A percentile compares a stretch with the other conserved stretches of the same genome.
These are phyloP conservation scores for Sporothrix variecibatus DNA, from an alignment of 2,329 filamentous ascomycete genomes.

Conservation along the genomic window DNA sequence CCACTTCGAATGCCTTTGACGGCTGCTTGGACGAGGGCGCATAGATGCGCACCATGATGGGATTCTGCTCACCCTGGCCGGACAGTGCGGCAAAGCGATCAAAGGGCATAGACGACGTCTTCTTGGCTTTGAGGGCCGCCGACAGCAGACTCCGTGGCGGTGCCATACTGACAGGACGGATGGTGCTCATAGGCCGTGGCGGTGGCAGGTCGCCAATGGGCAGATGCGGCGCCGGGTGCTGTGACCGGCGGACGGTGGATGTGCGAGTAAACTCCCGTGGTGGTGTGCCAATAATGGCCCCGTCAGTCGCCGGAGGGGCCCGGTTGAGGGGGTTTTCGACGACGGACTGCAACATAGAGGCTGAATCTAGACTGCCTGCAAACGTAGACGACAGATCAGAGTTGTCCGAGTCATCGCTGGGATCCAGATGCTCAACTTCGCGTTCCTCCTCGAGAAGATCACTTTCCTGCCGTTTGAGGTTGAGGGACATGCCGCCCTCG, in stretches of 20 bases:
- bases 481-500: not conserved
- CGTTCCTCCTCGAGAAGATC: slow-evolving; percentile 49
- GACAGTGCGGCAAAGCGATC: slow-evolving; percentile 75
- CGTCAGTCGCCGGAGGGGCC: slow-evolving; percentile 50
- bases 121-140: slow-evolving; percentile 71
- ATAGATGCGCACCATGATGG: slow-evolving; percentile 76
- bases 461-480: slow-evolving; percentile 48
- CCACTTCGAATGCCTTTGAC: slow-evolving; percentile 68
- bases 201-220: slow-evolving; percentile 69
- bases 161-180: slow-evolving; percentile 65
- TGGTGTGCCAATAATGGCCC: slow-evolving; percentile 58
- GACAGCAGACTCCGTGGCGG: slow-evolving; percentile 72
- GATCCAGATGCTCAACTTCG: slow-evolving; percentile 38
- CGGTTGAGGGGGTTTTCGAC: slow-evolving; percentile 58
- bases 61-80: slow-evolving; percentile 75
- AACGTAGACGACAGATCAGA: slow-evolving; percentile 67
- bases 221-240: slow-evolving; percentile 56
- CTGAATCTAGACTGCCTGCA: slow-evolving; percentile 68
- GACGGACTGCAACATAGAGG: slow-evolving; percentile 65
- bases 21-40: slow-evolving; percentile 68
- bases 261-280: slow-evolving; percentile 61
- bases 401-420: slow-evolving; percentile 58
- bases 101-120: slow-evolving; percentile 70
- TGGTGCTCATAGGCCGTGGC: slow-evolving; percentile 66
- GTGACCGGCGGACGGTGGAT: slow-evolving; percentile 65